phyloP scores from a whole-genome alignment of 2,329 filamentous ascomycete genomes.

The Clonostachys byssicola region DNA sequence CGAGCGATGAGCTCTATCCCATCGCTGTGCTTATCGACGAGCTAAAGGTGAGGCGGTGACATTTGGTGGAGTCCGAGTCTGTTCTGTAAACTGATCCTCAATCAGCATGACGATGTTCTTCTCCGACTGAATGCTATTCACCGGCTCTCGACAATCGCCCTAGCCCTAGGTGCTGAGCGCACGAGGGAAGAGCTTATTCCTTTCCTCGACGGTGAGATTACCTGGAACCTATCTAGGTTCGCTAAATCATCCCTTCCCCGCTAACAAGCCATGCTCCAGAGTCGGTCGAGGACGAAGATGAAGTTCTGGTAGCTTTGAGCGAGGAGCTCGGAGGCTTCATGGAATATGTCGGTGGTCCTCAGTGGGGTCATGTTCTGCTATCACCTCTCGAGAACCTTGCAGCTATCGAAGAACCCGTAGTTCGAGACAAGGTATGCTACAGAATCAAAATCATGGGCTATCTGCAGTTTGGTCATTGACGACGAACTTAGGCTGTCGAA shows the following conservation, averaged over 20 bases:
- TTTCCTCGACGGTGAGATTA: constrained; percentile 86
- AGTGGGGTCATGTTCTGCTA: constrained; percentile 92
- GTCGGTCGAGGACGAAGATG: constrained; percentile 98
- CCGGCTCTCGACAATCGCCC: constrained; percentile 94
- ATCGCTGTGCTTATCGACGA: constrained; percentile 99
- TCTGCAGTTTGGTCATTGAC: not conserved
- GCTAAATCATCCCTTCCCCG: constrained; percentile 6
- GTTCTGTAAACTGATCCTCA: not conserved
- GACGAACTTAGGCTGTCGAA: constrained; percentile 75
- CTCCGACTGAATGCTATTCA: constrained; percentile 98
- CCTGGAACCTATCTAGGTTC: not conserved
- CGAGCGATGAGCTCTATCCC: constrained; percentile 98
- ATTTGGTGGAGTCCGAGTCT: constrained; percentile 5
- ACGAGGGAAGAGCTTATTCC: constrained; percentile 98
- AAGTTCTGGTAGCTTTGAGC: constrained; percentile 93
- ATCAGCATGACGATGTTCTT: constrained; percentile 94
- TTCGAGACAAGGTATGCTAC: constrained; percentile 84
- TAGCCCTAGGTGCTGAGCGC: constrained; percentile 91
- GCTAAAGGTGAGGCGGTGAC: constrained; percentile 71
- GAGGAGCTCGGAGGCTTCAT: constrained; percentile 96
- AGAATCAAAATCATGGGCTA: not conserved
- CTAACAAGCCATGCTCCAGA: constrained; percentile 49
- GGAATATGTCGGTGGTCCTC: constrained; percentile 93
- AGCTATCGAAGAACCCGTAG: constrained; percentile 95
- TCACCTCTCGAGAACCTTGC: constrained; percentile 97